Percentiles rank a stretch among this genome's conserved stretches.
phyloP scores from a whole-genome alignment of 306 rosid genomes.

The Arachis hypogaea region DNA sequence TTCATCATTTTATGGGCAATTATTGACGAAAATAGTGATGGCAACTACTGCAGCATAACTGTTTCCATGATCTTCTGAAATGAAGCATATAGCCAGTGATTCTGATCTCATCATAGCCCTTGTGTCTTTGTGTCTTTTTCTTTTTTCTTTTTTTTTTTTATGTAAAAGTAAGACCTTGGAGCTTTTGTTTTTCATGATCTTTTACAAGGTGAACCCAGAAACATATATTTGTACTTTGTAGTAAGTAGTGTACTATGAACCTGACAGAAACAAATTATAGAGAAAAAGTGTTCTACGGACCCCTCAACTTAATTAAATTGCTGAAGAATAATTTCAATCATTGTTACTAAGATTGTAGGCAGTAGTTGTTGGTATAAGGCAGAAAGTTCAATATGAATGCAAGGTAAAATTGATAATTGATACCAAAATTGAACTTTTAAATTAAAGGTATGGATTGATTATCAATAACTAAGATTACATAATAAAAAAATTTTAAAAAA shows the following conservation, averaged over 20 bases:
- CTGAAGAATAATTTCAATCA: not conserved
- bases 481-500: not conserved
- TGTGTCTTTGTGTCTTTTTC: conserved; percentile 10
- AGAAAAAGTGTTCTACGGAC: not conserved
- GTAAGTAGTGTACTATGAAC: not conserved
- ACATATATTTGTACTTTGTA: not conserved
- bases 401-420: too few relatives aligned
- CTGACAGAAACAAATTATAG: not conserved
- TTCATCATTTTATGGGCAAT: not conserved
- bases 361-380: too few relatives aligned
- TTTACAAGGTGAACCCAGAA: not conserved
- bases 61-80: not conserved
- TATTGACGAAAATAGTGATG: conserved; percentile 14
- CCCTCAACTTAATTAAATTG: not conserved
- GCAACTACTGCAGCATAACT: not conserved
- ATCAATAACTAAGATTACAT: too few relatives aligned
- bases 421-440: too few relatives aligned
- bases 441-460: too few relatives aligned
- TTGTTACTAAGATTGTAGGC: too few relatives aligned
- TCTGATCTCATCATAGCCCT: not conserved
- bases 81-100: conserved; percentile 29
- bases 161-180: conserved; percentile 36
- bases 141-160: conserved; percentile 31
- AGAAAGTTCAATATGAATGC: too few relatives aligned
- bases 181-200: conserved; percentile 11